Conservation (phyloP, 1,284 basidiomycete genomes). For the Cryptococcus wingfieldii region DNA sequence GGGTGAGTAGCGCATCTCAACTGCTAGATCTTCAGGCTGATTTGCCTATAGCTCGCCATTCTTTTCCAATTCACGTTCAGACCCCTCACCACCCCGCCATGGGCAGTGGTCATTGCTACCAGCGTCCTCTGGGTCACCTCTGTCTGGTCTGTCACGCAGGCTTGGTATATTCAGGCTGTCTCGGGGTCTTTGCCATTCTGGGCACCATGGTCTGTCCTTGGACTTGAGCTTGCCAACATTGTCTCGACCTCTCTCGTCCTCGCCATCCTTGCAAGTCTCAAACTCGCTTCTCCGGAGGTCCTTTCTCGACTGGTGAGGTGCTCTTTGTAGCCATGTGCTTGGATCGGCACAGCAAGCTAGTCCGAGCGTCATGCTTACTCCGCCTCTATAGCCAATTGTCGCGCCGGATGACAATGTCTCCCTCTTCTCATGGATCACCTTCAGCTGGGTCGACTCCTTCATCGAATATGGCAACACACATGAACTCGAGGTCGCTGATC, state of each 20-base stretch:
- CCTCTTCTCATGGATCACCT: slow-evolving; percentile 73
- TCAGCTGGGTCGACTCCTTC: slow-evolving; percentile 69
- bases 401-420: slow-evolving; percentile 62
- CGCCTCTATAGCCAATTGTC: slow-evolving; percentile 13
- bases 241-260: slow-evolving; percentile 21
- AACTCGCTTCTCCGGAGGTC: slow-evolving; percentile 32
- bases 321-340: not conserved
- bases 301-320: slow-evolving; percentile 30
- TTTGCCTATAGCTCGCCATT: slow-evolving; percentile 24
- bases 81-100: slow-evolving; percentile 39
- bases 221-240: slow-evolving; percentile 28
- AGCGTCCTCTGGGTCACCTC: slow-evolving; percentile 26
- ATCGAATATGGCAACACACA: slow-evolving; percentile 58
- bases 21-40: not conserved
- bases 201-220: slow-evolving; percentile 22
- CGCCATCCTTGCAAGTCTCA: slow-evolving; percentile 24
- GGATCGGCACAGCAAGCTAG: not conserved
- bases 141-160: slow-evolving; percentile 22
- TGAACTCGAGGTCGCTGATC: slow-evolving; percentile 65
- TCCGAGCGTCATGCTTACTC: not conserved
- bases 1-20: slow-evolving; percentile 31
- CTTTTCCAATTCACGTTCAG: slow-evolving; percentile 25
- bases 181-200: slow-evolving; percentile 26
- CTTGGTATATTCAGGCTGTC: slow-evolving; percentile 24
- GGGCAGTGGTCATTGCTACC: slow-evolving; percentile 31